Conservation (phyloP, 257 asterid genomes). For the Petrea volubilis region DNA sequence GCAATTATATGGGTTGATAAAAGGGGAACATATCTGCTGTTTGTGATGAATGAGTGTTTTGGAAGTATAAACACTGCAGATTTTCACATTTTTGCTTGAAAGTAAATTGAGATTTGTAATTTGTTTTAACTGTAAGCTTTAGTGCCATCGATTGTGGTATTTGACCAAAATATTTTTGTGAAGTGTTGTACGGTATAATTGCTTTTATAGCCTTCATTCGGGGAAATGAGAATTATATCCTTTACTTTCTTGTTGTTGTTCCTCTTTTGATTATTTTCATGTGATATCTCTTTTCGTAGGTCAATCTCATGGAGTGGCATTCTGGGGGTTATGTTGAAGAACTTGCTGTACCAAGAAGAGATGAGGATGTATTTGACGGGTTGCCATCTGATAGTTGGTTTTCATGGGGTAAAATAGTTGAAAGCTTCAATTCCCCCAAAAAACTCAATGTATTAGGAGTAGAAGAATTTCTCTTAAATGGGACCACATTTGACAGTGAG, state of each 20-base stretch:
- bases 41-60: neutral
- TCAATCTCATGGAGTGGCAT: conserved; percentile 40
- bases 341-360: conserved; percentile 30
- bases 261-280: neutral
- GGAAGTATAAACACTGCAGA: neutral
- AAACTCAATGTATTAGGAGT: conserved; percentile 19
- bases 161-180: neutral
- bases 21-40: neutral
- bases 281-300: conserved; percentile 7
- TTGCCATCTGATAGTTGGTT: conserved; percentile 38
- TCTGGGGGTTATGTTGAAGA: conserved; percentile 22
- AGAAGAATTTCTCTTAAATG: conserved; percentile 25
- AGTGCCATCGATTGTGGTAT: neutral
- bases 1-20: neutral
- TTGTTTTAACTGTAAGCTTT: neutral
- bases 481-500: conserved; percentile 11
- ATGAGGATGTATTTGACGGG: conserved; percentile 26
- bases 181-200: neutral
- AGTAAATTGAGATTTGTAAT: neutral
- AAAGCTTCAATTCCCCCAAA: conserved; percentile 24
- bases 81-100: neutral
- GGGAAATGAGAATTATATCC: neutral
- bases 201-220: neutral
- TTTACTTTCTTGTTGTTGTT: neutral
- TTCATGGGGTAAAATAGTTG: conserved; percentile 32